Base-by-base conservation (phyloP, 2,329 filamentous ascomycete genomes). In the Fusarium clavum region DNA sequence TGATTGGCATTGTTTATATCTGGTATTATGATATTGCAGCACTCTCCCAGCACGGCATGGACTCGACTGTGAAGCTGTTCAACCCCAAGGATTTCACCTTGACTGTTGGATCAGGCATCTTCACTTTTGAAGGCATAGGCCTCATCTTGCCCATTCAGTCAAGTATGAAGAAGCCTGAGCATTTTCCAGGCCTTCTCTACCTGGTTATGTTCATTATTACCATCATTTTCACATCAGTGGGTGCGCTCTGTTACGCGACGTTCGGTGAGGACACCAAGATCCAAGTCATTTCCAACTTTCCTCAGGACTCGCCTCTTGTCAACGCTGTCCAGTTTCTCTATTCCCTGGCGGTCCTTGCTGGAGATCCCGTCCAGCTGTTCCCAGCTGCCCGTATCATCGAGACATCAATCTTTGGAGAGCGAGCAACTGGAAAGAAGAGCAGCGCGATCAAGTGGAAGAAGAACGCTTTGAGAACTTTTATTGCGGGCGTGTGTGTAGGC, bases 51-150 rank as follows among this genome's bases (percentile, higher is more conserved):
- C 77, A 84, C 22, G 90, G 91, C 57, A 82, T 91, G 56, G 84
- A 88, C 66, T 81, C 85, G 1, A 87, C 85, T 1, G 89, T 93
- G n/a, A 81, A 83, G 53, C 82, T 92, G 16, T 93, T 93, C 84
- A 93, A 93, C 78, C 88, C 91, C 0, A 81, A 83, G 27, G 84
- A 87, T 59, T 93, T 90, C 76, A 91, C 91, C 1, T 82, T 93
- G 57, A 93, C 91, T 27, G 86, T 94, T 49, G 91, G 91, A 55
- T 88, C 90, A 3, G 88, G 90, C 40, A 93, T 94, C 75, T 94
- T 93, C 80, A 93, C 91, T 1, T 94, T 93, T 72, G 91, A 94
- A 77, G 91, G 91, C 49, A 93, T 94, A 48, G 91, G 91, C 2
- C 86, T 94, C 25, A 92, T 94, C 68, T 82, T 94, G 11, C 91